Base-by-base conservation (phyloP, 2,329 filamentous ascomycete genomes). In the Neonectria magnoliae region DNA sequence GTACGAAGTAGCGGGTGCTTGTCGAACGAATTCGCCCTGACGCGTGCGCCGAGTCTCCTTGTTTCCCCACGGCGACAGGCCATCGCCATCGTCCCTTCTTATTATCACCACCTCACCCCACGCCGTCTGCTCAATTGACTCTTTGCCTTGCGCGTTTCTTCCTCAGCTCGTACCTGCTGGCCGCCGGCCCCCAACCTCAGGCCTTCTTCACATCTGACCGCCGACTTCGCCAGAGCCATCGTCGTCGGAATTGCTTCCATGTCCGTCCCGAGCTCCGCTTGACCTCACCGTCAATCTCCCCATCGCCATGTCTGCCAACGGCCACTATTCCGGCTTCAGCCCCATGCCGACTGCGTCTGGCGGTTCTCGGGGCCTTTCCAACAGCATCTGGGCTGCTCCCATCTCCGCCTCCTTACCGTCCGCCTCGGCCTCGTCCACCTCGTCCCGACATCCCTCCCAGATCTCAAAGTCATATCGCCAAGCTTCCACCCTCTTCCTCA, bases 401-500 rank as follows among this genome's bases (percentile, higher is more conserved):
- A 88, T 92, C 72, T 88, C 61, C 5, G 51, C 61, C 20, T 56
- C 61, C 2, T 22, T 64, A 25, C 56, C 61, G 44, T 64, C 61
- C 9, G 33, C 90, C 58, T 92, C 90, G 62, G 83, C 93, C 53
- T 87, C 88, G 16, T 88, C 90, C 54, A 81, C 83, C 29, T 82
- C 85, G 25, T 81, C 86, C 45, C 89, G 90, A 57, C 88, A 89
- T 58, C 85, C 90, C 48, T 90, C 88, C 53, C 88, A 92, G 74
- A 92, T 97, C 75, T 96, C 95, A 71, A 96, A 96, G 80, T 92
- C 92, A 31, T 98, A 98, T 82, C 93, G 95, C 70, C 94, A 97
- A 82, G 93, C 96, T 33, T 97, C 94, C 7, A 94, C 96, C 69
- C 87, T 98, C 25, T 99, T 97, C 81, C 86, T 99, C 65, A 99